Conservation (phyloP, 495 filamentous ascomycete genomes). For the Opeltia flavorubescens region DNA sequence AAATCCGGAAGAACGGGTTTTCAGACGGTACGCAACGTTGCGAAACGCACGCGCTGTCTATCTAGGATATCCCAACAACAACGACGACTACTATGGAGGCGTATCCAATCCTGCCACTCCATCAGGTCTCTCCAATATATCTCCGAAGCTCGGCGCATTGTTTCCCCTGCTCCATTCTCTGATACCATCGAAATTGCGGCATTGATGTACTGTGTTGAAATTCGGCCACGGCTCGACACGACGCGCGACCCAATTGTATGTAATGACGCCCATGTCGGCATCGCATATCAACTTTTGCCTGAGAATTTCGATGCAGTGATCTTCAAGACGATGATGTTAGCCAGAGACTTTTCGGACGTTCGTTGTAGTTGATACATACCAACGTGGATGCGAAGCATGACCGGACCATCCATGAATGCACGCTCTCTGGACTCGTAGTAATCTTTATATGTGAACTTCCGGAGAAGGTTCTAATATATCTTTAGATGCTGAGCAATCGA, state of each 20-base stretch:
- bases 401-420: background rate
- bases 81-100: too few species aligned
- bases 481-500: background rate
- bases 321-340: background rate
- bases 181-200: background rate
- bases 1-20: too few species aligned
- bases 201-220: background rate
- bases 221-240: background rate
- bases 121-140: background rate
- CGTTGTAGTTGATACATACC: background rate
- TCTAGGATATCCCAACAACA: too few species aligned
- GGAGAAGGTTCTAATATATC: background rate
- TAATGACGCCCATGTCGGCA: background rate
- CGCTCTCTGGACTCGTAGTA: background rate
- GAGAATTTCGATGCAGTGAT: background rate
- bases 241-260: background rate
- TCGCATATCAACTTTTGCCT: background rate
- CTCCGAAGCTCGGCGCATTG: background rate
- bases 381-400: background rate
- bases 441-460: background rate
- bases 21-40: too few species aligned
- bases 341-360: background rate
- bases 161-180: background rate
- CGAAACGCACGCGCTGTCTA: too few species aligned
- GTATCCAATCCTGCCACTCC: background rate